These are phyloP conservation scores for Candida boleticola DNA, from an alignment of 805 yeast species.

Conservation along the genomic window DNA sequence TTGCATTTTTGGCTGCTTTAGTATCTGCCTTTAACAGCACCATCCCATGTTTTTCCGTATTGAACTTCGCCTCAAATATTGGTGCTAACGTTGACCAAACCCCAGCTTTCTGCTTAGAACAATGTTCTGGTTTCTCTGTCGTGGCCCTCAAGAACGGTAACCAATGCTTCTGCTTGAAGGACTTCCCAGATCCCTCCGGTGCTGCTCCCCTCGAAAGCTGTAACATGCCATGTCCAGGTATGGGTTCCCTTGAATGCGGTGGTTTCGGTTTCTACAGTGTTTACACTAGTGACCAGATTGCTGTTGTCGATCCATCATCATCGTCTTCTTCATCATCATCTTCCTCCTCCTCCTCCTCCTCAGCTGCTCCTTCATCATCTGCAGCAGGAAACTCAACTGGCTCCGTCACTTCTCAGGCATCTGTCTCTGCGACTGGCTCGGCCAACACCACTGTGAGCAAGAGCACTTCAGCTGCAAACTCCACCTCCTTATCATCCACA, in stretches of 20 bases:
- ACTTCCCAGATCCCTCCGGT: conserved; percentile 21
- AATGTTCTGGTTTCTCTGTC: conserved; percentile 34
- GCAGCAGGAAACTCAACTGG: background rate
- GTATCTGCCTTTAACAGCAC: background rate
- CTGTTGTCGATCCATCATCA: background rate
- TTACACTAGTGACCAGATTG: background rate
- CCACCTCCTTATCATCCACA: background rate
- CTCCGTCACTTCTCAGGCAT: background rate
- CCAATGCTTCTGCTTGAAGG: conserved; percentile 36
- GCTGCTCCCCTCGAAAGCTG: conserved; percentile 8
- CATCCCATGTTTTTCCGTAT: conserved; percentile 30
- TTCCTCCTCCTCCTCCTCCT: background rate
- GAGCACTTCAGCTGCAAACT: background rate
- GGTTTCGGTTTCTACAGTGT: background rate
- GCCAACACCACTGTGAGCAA: background rate
- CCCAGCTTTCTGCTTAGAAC: conserved; percentile 23
- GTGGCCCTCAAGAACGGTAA: conserved; percentile 36
- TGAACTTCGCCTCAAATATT: conserved; percentile 20
- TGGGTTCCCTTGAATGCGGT: background rate
- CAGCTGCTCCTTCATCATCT: background rate
- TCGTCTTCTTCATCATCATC: background rate
- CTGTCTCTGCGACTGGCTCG: background rate
- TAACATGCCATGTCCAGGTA: background rate
- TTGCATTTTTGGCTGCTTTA: no score
- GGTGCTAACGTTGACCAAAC: conserved; percentile 30